A percentile compares a stretch with the other conserved stretches of the same genome.
These are phyloP conservation scores for Leccinum fibrillosum DNA, from an alignment of 768 basidiomycete genomes.

Conservation along the genomic window DNA sequence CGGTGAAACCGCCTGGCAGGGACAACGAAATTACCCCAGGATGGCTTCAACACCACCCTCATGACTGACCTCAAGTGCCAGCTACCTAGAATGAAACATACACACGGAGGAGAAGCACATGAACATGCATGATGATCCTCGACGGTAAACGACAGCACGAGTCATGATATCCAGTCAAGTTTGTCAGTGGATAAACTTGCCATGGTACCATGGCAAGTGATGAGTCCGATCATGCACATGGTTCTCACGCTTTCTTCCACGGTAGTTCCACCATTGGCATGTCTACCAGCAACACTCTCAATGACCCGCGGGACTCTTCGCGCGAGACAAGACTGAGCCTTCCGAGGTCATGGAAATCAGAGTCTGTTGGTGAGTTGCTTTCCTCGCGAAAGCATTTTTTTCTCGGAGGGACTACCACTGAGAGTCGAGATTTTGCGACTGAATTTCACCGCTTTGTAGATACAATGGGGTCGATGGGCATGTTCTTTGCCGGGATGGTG, in stretches of 20 bases:
- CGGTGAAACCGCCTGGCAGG: too few species aligned
- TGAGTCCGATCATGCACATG: neutral
- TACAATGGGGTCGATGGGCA: slow-evolving; percentile 48
- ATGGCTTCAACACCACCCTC: too few species aligned
- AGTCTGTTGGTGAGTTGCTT: slow-evolving; percentile 42
- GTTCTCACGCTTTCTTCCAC: neutral
- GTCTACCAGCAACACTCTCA: slow-evolving; percentile 26
- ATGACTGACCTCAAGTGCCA: too few species aligned
- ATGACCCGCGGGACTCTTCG: slow-evolving; percentile 66
- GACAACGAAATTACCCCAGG: too few species aligned
- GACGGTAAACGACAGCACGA: too few species aligned
- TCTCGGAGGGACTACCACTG: too few species aligned
- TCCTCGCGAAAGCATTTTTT: neutral
- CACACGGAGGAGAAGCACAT: too few species aligned
- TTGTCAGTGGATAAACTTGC: too few species aligned
- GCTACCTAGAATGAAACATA: too few species aligned
- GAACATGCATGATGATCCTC: too few species aligned
- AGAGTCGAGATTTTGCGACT: neutral
- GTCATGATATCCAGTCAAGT: too few species aligned
- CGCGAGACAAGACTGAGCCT: slow-evolving; percentile 54
- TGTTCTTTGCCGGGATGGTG: slow-evolving; percentile 67
- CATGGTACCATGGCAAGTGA: too few species aligned
- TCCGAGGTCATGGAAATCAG: slow-evolving; percentile 66
- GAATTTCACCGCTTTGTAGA: slow-evolving; percentile 35
- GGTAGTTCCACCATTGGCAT: slow-evolving; percentile 21